Evolutionary conservation across 768 basidiomycete genomes (phyloP), one percentile per base, ranked within the genome.

Genomic region (Hemileccinum rubropunctum): DNA sequence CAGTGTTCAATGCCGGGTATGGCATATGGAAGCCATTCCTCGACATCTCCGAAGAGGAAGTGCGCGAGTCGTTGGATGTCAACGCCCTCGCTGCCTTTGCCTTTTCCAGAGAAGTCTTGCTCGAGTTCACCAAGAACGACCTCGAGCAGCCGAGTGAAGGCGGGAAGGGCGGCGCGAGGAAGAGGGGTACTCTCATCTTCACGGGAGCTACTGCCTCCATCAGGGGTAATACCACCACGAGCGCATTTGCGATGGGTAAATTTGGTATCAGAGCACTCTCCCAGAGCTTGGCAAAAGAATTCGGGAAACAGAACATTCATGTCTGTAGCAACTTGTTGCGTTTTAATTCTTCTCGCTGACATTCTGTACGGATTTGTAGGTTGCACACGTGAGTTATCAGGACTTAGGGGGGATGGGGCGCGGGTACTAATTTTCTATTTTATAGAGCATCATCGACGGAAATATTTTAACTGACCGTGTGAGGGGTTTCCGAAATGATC

Each of bases 211-310:
- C 88, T 7, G 82, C 87, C 6, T 75, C 80, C 46, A 48, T 78
- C 17, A 70, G 87, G 47, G 87, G 87, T 6, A 87, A 86, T 48
- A 68, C 70, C 3, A 68, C 66, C 0, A 86, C 84, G 0, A 83
- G 82, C 44, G 77, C 74, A 2, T 83, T 88, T 57, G 73, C 86
- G 4, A 79, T 84, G 3, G 79, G 78, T 0, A 88, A 88, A 61
- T 79, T 77, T 45, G 86, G 78, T 4, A 30, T 80, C 32, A 71
- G 87, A 37, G 82, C 81, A 0, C 69, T 89, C 40, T 78, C 80
- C 0, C 87, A 89, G 68, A 86, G 85, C 56, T 65, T 88, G 59
- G 79, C 81, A 8, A 88, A 88, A 65, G 86, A 89, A 59, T 88
- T 87, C 59, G 81, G 81, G 21, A 82, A 82, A 64, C 70, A 87